Base-by-base conservation (phyloP, 2,329 filamentous ascomycete genomes). In the Diaporthe velutina region DNA sequence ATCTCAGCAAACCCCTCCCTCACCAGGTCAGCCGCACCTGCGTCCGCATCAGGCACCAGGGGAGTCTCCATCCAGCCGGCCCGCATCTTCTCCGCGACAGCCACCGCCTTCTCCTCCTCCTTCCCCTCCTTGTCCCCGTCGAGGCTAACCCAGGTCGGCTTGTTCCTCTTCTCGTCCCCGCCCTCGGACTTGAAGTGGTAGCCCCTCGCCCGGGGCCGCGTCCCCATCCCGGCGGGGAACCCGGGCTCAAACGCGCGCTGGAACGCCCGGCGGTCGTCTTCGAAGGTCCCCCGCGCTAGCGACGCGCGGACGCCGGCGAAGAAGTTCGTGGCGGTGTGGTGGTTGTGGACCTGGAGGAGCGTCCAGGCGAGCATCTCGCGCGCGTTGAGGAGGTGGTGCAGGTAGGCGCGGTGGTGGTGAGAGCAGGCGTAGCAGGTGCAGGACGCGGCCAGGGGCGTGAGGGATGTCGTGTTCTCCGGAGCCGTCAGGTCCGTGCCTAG, bases 291-390 rank as follows among this genome's bases (percentile, higher is more conserved):
- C 3, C 86, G 79, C 0, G 82, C 82, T 22, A 98, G 92, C 73
- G 91, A 91, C 2, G 83, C 81, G 28, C 96, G 91, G 9, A 98
- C 86, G 0, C 87, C 89, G 0, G 86, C 83, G 82, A 98, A 98
- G 85, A 98, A 98, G 0, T 85, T 80, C 60, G 90, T 88, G 71
- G 98, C 83, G 10, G 93, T 85, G 76, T 92, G 88, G 82, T 97
- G 92, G 82, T 99, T 99, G 85, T 99, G 97, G 4, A 98, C 89
- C 82, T 98, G 96, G 10, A 99, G 88, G 10, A 99, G 88, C 0
- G 93, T 94, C 97, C 97, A 99, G 33, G 93, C 96, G 6, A 98
- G 91, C 97, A 99, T 98, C 84, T 99, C 97, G 81, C 96, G 97
- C 0, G 97, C 95, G 61, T 91, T 89, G 8, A 99, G 90, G 1